Conservation (phyloP, 2,329 filamentous ascomycete species). For the Metarhizium humberi region DNA sequence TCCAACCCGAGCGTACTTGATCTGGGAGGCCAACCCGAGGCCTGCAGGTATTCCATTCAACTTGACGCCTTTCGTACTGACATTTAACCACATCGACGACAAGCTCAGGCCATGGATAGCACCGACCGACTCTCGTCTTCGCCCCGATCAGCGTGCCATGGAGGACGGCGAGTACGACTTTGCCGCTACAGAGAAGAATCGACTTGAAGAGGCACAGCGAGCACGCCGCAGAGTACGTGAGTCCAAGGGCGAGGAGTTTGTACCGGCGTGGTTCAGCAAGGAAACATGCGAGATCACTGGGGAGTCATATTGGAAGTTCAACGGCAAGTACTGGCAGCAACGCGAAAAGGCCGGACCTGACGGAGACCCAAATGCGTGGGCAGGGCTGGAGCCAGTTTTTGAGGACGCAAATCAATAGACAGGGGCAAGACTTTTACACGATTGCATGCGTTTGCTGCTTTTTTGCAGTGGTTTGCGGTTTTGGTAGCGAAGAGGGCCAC, state of each 20-base stretch:
- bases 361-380: slow-evolving; percentile 53
- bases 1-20: slow-evolving; percentile 70
- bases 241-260: slow-evolving; percentile 68
- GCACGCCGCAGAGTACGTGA: slow-evolving; percentile 66
- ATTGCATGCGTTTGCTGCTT: neutral
- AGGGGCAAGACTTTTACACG: neutral
- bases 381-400: slow-evolving; percentile 69
- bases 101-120: slow-evolving; percentile 67
- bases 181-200: slow-evolving; percentile 86
- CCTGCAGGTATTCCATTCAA: slow-evolving; percentile 90
- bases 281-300: slow-evolving; percentile 68
- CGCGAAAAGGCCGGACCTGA: slow-evolving; percentile 54
- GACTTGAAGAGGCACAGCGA: slow-evolving; percentile 86
- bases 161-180: slow-evolving; percentile 96
- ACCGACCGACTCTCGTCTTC: slow-evolving; percentile 85
- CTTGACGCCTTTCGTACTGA: slow-evolving; percentile 89
- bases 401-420: slow-evolving; percentile 17
- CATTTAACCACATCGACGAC: slow-evolving; percentile 88
- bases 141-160: slow-evolving; percentile 95
- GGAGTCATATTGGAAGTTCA: slow-evolving; percentile 85
- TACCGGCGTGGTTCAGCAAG: slow-evolving; percentile 77
- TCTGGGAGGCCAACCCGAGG: slow-evolving; percentile 83
- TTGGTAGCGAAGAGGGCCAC: neutral
- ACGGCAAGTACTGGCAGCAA: slow-evolving; percentile 77
- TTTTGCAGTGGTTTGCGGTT: neutral